These are phyloP conservation scores for Maudiozyma turicensis DNA, from an alignment of 805 yeast genomes.

Conservation along the genomic window DNA sequence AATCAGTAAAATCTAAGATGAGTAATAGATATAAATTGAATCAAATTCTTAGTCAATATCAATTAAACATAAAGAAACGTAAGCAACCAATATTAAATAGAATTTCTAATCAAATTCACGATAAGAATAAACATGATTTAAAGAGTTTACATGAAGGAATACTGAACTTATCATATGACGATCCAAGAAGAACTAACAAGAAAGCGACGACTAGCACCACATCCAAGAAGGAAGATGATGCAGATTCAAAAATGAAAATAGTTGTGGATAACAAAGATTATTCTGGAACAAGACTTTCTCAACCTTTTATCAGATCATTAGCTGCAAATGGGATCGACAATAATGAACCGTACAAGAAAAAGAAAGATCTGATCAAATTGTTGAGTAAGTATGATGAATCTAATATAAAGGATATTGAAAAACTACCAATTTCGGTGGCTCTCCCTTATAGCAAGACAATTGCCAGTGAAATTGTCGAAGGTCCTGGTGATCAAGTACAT, in stretches of 20 bases:
- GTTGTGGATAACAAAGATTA: background rate
- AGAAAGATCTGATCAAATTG: background rate
- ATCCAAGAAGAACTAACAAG: background rate
- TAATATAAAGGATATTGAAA: constrained; percentile 13
- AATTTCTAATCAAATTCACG: constrained; percentile 4
- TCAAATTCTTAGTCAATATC: constrained; percentile 26
- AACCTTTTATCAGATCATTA: background rate
- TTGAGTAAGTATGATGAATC: constrained; percentile 18
- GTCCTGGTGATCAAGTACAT: background rate
- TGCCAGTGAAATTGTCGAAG: background rate
- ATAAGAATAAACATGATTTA: constrained; percentile 2
- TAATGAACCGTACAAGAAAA: background rate
- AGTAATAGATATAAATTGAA: constrained; percentile 30
- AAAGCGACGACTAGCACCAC: background rate
- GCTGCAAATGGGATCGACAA: background rate
- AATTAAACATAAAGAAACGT: constrained; percentile 19
- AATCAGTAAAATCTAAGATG: constrained; percentile 41
- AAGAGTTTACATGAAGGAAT: background rate
- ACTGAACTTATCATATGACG: background rate
- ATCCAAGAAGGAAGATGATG: background rate
- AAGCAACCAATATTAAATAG: constrained; percentile 22
- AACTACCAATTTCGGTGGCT: constrained; percentile 19
- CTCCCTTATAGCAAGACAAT: background rate
- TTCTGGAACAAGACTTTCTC: background rate
- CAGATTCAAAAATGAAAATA: no score